A percentile compares a stretch with the other conserved stretches of the same genome.
These are phyloP conservation scores for Diversispora epigaea DNA, from an alignment of 192 early-diverging fungal species.

Conservation along the genomic window DNA sequence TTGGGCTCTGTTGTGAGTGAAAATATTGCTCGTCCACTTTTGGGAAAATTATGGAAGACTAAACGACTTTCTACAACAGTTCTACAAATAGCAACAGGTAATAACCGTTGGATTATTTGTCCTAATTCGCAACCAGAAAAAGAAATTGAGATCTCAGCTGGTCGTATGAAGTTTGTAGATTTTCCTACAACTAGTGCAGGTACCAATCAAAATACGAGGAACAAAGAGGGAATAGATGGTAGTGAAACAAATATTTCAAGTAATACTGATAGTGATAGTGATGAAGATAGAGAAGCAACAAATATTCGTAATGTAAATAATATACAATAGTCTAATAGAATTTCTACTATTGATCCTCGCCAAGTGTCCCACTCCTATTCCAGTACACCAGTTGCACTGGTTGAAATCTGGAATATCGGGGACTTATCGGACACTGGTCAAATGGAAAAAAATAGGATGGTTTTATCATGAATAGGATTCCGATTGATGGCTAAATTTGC, in stretches of 20 bases:
- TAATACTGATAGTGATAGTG: not conserved
- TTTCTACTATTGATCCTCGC: not conserved
- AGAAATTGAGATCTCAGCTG: not conserved
- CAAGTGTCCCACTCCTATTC: conserved; percentile 10
- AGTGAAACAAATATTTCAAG: not conserved
- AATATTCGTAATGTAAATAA: not conserved
- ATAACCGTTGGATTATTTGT: not conserved
- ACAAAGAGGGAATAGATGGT: not conserved
- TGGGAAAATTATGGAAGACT: not conserved
- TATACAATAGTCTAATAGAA: not conserved
- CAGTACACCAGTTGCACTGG: not conserved
- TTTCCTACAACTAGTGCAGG: not conserved
- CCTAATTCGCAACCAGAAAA: not conserved
- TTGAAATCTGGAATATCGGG: no score
- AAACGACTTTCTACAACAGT: not conserved
- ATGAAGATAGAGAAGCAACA: not conserved
- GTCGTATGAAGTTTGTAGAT: not conserved
- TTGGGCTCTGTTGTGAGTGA: not conserved
- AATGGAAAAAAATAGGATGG: no score
- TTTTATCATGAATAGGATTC: no score
- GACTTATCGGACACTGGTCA: no score
- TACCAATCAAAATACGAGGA: not conserved
- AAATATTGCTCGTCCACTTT: not conserved
- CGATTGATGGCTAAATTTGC: no score
- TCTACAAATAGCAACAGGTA: not conserved